A percentile compares a stretch with the other conserved stretches of the same genome.
Conservation (phyloP, 306 rosid genomes). For the Acacia acuminata region DNA sequence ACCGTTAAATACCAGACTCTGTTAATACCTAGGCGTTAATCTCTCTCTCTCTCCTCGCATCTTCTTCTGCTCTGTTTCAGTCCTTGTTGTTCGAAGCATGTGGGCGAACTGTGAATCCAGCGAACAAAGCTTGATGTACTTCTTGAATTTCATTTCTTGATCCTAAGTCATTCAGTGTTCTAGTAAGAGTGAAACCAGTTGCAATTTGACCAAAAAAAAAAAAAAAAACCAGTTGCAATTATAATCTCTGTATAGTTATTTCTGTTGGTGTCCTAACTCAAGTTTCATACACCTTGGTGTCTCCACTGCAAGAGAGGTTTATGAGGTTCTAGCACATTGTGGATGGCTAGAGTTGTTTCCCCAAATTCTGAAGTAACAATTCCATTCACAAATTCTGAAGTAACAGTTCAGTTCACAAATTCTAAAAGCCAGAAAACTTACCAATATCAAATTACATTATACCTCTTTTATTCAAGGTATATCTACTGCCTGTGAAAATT, state of each 20-base stretch:
- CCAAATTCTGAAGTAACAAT: no score
- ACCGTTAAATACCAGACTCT: no score
- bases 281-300: conserved; percentile 60
- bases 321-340: conserved; percentile 77
- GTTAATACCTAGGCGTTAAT: no score
- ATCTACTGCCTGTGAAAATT: conserved; percentile 10
- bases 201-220: no score
- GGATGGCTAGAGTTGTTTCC: conserved; percentile 89
- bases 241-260: neutral
- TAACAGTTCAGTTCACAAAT: conserved; percentile 1
- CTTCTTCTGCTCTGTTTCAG: no score
- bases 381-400: neutral
- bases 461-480: conserved; percentile 11
- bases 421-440: conserved; percentile 9
- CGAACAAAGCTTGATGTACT: neutral
- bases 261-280: conserved; percentile 20
- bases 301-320: conserved; percentile 81
- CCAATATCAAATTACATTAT: neutral
- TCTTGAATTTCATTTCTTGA: neutral
- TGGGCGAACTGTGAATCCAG: no score
- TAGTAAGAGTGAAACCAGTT: neutral
- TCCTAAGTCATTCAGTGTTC: neutral
- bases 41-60: no score
- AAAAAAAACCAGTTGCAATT: neutral
- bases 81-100: no score